Base-by-base conservation (phyloP, 805 yeast species). In the Geotrichum ghanense region DNA sequence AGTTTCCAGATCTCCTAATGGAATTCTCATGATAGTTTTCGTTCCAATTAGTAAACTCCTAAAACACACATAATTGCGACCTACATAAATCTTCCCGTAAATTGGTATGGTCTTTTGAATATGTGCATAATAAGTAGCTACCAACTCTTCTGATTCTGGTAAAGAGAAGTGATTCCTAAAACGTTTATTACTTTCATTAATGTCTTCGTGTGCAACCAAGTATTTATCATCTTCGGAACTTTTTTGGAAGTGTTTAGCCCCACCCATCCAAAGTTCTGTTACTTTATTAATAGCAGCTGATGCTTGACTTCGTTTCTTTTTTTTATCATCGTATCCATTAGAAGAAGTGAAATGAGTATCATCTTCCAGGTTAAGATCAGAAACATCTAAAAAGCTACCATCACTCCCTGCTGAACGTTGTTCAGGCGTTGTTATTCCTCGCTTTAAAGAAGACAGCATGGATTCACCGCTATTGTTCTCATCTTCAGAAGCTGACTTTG, bases 21-120 rank as follows among this genome's bases (percentile, higher is more conserved):
- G 26, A 21, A 48, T 48, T 10, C 19, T 39, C 25, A 39, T 39
- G 48, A 76, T 76, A 1, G 95, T 83, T 31, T 75, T 73, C 0
- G 83, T 71, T 0, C 94, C 92, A 0, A 94, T 94, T 2, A 86
- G 57, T 31, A 86, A 67, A 31, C 95, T 81, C 50, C 92, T 69
- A 64, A 83, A 90, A 52, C 95, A 89, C n/a, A 90, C 59, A 47
- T 74, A 76, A 24, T 70, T 71, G 17, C 73, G 67, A 0, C 95
- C 85, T 10, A 90, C 55, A 60, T 87, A 87, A 1, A 89, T 57
- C 55, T 85, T 84, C 1, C 97, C 97, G 63, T 85, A 88, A 1
- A 79, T 67, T 1, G 95, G 95, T 17, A 86, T 65, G 10, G 83
- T 75, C 52, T 83, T 74, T 52, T 76, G 80, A 16, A 87, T 57